Evolutionary conservation across 2,329 filamentous ascomycete species (phyloP), one percentile per base, ranked within the genome.

Genomic region (Curvularia spicifera): DNA sequence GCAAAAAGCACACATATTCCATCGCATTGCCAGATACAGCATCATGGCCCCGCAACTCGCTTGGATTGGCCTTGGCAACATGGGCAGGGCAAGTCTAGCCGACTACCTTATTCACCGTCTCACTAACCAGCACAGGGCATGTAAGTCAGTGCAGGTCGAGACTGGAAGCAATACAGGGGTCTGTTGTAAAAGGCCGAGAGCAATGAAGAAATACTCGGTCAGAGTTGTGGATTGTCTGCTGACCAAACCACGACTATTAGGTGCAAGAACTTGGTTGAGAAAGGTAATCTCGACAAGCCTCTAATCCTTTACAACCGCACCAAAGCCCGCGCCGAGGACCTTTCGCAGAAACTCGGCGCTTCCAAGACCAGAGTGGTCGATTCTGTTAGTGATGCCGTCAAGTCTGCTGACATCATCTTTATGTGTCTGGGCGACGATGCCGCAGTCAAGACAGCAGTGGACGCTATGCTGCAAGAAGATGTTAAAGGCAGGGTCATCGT

Each of bases 1-100:
- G 3, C 6, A 12, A 33, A 31, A n/a, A 49, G 18, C 18, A 59
- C 39, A 44, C 40, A 43, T 7, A 15, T 53, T 35, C 22, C 12
- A 37, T 43, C 35, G 15, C 18, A 58, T 51, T 31, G 3, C 26
- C n/a, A 49, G 31, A 43, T 37, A 47, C 37, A 33, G 39, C 46
- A 69, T 45, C 24, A 80, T 80, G 78, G 72, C 78, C 49, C 76
- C 77, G 46, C 86, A 84, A 76, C 71, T 95, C 51, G 83, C 91
- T 68, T 96, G 88, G 87, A 87, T 96, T 53, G 92, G 93, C 56
- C 84, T 96, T 50, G 92, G 92, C 51, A 96, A 96, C 76, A 96
- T 96, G 87, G 93, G 91, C 65, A 84, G 88, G 72, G 90, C 90
- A 80, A 80, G 85, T 63, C 40, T 53, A 62, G 40, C 60, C 63